Percentiles rank a stretch among this genome's conserved stretches.
These are phyloP conservation scores for Lachnellula cervina DNA, from an alignment of 2,329 filamentous ascomycete genomes.

Conservation along the genomic window DNA sequence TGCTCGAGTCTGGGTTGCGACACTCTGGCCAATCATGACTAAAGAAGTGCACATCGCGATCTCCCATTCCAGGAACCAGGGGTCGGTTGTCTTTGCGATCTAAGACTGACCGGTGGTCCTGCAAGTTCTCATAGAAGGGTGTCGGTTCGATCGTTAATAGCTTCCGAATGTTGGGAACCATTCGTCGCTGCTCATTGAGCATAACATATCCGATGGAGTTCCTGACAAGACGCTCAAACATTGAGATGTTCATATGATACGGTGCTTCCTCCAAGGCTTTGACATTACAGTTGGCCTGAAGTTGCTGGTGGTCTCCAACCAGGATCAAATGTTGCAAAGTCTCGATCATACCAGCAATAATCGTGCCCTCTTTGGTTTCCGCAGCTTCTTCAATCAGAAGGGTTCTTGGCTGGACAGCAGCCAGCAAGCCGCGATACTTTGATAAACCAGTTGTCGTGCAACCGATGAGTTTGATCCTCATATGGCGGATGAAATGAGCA, in stretches of 20 bases:
- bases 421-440: conserved; percentile 61
- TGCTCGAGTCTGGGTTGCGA: conserved; percentile 58
- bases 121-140: conserved; percentile 56
- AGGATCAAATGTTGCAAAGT: conserved; percentile 61
- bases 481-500: conserved; percentile 56
- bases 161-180: conserved; percentile 63
- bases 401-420: conserved; percentile 54
- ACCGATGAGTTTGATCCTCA: conserved; percentile 33
- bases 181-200: conserved; percentile 57
- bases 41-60: conserved; percentile 56
- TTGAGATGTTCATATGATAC: conserved; percentile 57
- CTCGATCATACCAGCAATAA: conserved; percentile 55
- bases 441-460: conserved; percentile 63
- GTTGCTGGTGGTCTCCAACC: conserved; percentile 65
- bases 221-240: conserved; percentile 63
- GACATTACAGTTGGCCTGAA: conserved; percentile 56
- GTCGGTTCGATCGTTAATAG: conserved; percentile 39
- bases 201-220: conserved; percentile 52
- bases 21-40: conserved; percentile 61
- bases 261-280: conserved; percentile 49
- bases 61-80: conserved; percentile 58
- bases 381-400: conserved; percentile 68
- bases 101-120: conserved; percentile 54
- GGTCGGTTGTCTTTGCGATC: conserved; percentile 45
- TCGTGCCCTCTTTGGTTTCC: conserved; percentile 50